These are phyloP conservation scores for Miamiensis avidus DNA, from an alignment of 169 alveolate species.

Conservation along the genomic window DNA sequence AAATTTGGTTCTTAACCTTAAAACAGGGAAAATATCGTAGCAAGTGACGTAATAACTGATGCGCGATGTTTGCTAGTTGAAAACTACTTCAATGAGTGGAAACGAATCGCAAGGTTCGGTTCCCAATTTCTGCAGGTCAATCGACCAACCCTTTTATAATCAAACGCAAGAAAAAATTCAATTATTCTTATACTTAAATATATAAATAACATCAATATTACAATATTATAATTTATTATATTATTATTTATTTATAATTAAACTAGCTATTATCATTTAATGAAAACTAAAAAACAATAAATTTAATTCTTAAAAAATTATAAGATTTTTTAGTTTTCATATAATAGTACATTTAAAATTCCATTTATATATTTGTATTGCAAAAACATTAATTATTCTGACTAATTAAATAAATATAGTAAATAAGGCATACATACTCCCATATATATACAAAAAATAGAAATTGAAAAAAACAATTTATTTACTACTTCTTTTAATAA, in stretches of 20 bases:
- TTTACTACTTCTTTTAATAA: not conserved
- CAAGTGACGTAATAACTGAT: constrained; percentile 36
- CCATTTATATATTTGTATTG: too few relatives aligned
- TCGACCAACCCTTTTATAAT: constrained; percentile 23
- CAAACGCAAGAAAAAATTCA: constrained; percentile 8
- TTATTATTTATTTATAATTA: not conserved
- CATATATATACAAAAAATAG: not conserved
- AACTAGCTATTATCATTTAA: too few relatives aligned
- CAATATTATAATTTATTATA: not conserved
- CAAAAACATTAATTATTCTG: too few relatives aligned
- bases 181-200: not conserved
- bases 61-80: constrained; percentile 37
- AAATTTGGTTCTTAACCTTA: constrained; percentile 28
- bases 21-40: constrained; percentile 31
- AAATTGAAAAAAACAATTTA: not conserved
- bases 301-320: too few relatives aligned
- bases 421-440: not conserved
- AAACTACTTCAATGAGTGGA: constrained; percentile 37
- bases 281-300: not conserved
- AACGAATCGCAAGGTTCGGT: constrained; percentile 22
- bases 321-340: too few relatives aligned
- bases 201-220: not conserved
- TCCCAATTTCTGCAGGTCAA: constrained; percentile 25
- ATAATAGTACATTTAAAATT: too few relatives aligned
- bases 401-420: too few relatives aligned